Conservation (phyloP, 768 basidiomycete genomes). For the Mycena epipterygia region DNA sequence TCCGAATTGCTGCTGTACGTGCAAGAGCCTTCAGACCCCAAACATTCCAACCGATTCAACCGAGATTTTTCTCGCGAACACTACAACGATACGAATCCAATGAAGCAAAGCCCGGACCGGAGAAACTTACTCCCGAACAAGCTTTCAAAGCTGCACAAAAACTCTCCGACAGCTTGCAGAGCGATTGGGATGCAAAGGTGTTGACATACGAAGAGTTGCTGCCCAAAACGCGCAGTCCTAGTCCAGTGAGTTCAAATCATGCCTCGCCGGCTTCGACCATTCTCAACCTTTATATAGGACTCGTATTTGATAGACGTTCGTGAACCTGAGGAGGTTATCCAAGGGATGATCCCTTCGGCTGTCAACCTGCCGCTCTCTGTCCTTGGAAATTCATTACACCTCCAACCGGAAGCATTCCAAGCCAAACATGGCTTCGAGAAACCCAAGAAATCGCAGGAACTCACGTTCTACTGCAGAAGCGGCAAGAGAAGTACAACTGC, state of each 20-base stretch:
- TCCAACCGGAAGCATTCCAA: constrained; percentile 68
- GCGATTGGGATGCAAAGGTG: constrained; percentile 83
- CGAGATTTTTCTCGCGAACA: constrained; percentile 37
- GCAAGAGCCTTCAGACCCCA: constrained; percentile 25
- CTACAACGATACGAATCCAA: constrained; percentile 30
- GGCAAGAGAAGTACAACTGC: constrained; percentile 88
- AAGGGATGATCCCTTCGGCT: constrained; percentile 93
- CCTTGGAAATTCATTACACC: constrained; percentile 76
- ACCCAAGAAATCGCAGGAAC: constrained; percentile 76
- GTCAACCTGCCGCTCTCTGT: constrained; percentile 90
- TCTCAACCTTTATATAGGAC: constrained; percentile 56
- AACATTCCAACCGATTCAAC: constrained; percentile 31
- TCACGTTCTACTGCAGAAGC: constrained; percentile 93
- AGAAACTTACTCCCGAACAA: constrained; percentile 38
- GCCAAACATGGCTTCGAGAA: constrained; percentile 81
- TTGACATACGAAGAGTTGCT: constrained; percentile 88
- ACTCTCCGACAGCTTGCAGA: constrained; percentile 59
- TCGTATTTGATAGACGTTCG: constrained; percentile 91
- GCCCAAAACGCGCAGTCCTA: constrained; percentile 82
- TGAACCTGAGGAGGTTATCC: constrained; percentile 90
- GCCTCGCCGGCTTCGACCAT: background rate
- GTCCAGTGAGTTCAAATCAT: constrained; percentile 57
- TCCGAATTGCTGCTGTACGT: constrained; percentile 26
- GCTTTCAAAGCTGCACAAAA: constrained; percentile 51
- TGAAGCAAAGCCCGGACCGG: constrained; percentile 45